A percentile compares a stretch with the other conserved stretches of the same genome.
These are phyloP conservation scores for Phytopythium kandeliae DNA, from an alignment of 352 stramenopile genomes.

Conservation along the genomic window DNA sequence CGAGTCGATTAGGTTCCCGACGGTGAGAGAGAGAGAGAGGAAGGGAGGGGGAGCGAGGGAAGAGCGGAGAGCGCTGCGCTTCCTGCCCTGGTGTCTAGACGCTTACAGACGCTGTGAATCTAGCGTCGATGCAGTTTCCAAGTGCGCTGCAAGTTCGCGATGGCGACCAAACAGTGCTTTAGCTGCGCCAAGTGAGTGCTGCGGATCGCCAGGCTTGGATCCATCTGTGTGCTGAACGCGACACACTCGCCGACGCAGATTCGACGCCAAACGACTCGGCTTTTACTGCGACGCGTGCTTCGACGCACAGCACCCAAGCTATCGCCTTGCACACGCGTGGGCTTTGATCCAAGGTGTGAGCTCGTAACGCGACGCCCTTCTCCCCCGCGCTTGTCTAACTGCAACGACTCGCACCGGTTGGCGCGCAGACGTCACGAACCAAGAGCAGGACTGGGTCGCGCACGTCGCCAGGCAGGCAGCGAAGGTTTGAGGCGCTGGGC, in stretches of 20 bases:
- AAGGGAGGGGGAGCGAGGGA: neutral
- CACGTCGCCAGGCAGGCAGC: slow-evolving; percentile 52
- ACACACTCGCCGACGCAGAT: no score
- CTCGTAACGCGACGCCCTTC: neutral
- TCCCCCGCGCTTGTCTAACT: no score
- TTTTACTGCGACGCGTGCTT: slow-evolving; percentile 77
- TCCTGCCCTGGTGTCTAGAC: no score
- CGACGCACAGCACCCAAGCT: slow-evolving; percentile 35
- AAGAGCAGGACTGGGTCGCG: slow-evolving; percentile 54
- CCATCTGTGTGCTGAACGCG: no score
- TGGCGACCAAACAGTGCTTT: slow-evolving; percentile 60
- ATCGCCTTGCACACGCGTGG: slow-evolving; percentile 53
- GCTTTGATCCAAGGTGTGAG: slow-evolving; percentile 30
- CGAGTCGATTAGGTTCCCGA: slow-evolving; percentile 13
- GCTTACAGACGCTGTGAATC: no score
- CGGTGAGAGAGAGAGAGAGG: slow-evolving; percentile 3
- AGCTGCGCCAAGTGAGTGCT: slow-evolving; percentile 61
- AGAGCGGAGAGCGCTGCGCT: no score
- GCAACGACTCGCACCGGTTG: neutral
- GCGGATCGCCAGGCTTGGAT: no score
- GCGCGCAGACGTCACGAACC: slow-evolving; percentile 34
- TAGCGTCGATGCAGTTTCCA: slow-evolving; percentile 54
- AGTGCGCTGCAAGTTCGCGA: slow-evolving; percentile 30
- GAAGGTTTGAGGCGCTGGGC: no score
- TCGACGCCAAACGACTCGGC: slow-evolving; percentile 37